Evolutionary conservation across 257 asterid species (phyloP).

Genomic region (Cynanchum wilfordii): DNA sequence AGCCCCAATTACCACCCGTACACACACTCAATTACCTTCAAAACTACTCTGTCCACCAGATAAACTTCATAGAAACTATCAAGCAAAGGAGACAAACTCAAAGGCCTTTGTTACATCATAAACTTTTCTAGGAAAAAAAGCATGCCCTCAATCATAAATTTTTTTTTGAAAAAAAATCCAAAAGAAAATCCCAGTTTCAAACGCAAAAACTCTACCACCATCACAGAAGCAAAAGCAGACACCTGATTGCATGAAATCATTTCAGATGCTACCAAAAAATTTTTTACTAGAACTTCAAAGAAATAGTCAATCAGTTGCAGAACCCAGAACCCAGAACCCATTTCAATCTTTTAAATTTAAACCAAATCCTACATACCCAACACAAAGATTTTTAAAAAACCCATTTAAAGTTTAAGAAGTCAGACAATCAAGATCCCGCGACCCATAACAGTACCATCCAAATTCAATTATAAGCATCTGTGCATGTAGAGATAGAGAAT

Average conservation of each 20-base stretch:
- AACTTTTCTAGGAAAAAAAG: not conserved
- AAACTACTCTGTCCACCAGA: not conserved
- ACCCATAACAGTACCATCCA: not conserved
- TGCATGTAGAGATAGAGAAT: not conserved
- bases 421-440: not conserved
- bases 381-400: not conserved
- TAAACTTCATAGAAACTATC: not conserved
- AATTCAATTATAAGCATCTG: not conserved
- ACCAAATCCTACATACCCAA: not conserved
- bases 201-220: not conserved
- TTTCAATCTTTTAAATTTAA: not conserved
- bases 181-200: not conserved
- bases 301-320: not conserved
- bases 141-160: too few relatives aligned
- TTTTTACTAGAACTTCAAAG: not conserved
- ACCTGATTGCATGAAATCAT: not conserved
- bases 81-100: not conserved
- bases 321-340: not conserved
- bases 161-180: not conserved
- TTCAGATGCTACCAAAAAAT: not conserved
- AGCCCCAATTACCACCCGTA: not conserved
- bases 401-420: not conserved
- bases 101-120: not conserved
- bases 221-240: not conserved
- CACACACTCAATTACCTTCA: not conserved